These are phyloP conservation scores for Pythium folliculosum DNA, from an alignment of 352 stramenopile species.

Conservation along the genomic window DNA sequence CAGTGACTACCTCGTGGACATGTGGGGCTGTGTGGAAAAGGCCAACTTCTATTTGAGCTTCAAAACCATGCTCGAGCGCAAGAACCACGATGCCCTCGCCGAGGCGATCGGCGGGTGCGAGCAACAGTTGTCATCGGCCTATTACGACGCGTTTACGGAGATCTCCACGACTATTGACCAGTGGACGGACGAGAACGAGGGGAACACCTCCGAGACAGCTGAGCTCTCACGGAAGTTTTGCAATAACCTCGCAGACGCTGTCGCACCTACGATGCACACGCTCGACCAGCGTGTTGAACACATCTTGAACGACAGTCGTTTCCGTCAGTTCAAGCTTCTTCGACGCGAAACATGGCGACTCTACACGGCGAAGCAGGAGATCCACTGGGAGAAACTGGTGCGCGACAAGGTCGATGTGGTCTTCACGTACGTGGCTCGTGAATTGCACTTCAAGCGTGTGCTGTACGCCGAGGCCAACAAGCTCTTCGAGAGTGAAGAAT, in stretches of 20 bases:
- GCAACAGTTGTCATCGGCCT: neutral
- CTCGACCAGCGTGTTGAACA: neutral
- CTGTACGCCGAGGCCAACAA: neutral
- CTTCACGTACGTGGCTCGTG: neutral
- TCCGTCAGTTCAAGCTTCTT: neutral
- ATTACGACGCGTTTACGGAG: neutral
- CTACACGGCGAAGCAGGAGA: neutral
- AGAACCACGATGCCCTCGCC: neutral
- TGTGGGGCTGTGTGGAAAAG: neutral
- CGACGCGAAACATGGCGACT: neutral
- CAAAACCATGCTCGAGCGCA: neutral
- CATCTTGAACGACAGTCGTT: neutral
- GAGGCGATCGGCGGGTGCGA: neutral
- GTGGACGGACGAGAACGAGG: neutral
- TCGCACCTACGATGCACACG: neutral
- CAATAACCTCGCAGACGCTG: neutral
- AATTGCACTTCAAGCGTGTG: neutral
- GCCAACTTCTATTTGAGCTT: neutral
- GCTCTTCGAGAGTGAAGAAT: neutral
- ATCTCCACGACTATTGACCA: neutral
- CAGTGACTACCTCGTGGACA: neutral
- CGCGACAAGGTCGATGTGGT: neutral
- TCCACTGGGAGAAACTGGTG: neutral
- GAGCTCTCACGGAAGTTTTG: neutral
- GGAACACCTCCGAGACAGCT: neutral